Base-by-base conservation (phyloP, 139 green algal genomes). In the Chlorella sp. region DNA sequence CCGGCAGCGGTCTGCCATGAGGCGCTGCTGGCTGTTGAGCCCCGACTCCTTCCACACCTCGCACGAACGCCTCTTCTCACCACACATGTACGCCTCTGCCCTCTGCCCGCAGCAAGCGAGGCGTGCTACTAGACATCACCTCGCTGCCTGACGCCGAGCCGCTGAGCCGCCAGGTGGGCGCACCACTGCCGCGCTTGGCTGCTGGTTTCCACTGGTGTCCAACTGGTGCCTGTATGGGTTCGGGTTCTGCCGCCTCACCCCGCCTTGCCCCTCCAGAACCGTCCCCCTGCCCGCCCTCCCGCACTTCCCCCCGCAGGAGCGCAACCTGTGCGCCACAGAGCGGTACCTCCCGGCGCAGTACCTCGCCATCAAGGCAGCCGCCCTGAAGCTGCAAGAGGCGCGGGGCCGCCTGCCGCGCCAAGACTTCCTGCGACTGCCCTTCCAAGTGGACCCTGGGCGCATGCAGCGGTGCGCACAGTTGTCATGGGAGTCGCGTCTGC, bases 291-390 rank as follows among this genome's bases (percentile, higher is more conserved):
- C 16, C n/a, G 6, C 24, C 43, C n/a, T 41, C 20, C 73, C 13
- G 46, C 11, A 11, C 8, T 28, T 0, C 11, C 44, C 86, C 92
- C 43, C 68, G 43, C 75, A 93, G 85, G 95, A 98, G 90, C 86
- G 93, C 20, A 87, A 94, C 85, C 86, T 98, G 81, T 98, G 95
- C 79, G 91, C 92, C 0, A 69, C 67, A 2, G 44, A 84, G 24
- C 87, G 96, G 4, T 87, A 98, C 83, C 88, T 98, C 62, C 96
- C 96, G 0, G 85, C 90, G 40, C 92, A 98, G 58, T 97, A 97
- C 88, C 88, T 98, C 44, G 87, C 88, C 28, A 87, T 97, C 32
- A 97, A 97, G 89, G 93, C 95, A n/a, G 70, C 81, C 2, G 89
- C 95, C 76, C 90, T 98, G 88, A 69, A 73, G 56, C 56, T 80